Evolutionary conservation across 2,329 filamentous ascomycete genomes (phyloP).

Genomic region (Exophiala mesophila): DNA sequence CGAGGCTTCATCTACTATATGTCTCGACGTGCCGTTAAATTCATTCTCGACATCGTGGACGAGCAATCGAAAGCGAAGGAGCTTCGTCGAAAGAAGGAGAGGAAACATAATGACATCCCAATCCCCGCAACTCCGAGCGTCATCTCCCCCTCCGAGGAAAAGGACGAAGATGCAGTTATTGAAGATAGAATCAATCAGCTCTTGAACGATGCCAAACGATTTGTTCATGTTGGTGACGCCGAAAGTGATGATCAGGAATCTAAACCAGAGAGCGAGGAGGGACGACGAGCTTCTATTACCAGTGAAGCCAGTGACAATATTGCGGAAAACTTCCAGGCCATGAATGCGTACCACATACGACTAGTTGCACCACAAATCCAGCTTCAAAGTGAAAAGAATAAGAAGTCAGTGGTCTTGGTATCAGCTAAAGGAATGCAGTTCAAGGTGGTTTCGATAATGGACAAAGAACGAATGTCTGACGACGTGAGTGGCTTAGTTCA

Average conservation of each 20-base stretch:
- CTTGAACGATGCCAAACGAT: constrained; percentile 75
- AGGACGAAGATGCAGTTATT: constrained; percentile 62
- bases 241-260: constrained; percentile 31
- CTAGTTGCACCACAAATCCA: constrained; percentile 97
- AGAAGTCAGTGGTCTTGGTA: constrained; percentile 91
- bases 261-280: constrained; percentile 28
- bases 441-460: constrained; percentile 96
- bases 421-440: constrained; percentile 97
- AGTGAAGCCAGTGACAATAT: constrained; percentile 66
- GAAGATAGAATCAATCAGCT: constrained; percentile 83
- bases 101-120: constrained; percentile 5
- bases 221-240: constrained; percentile 65
- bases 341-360: constrained; percentile 90
- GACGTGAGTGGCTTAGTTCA: constrained; percentile 93
- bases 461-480: constrained; percentile 87
- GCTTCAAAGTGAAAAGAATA: constrained; percentile 96
- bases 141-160: constrained; percentile 38
- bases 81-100: constrained; percentile 26
- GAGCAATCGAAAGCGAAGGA: constrained; percentile 75
- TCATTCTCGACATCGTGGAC: constrained; percentile 95
- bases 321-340: constrained; percentile 77
- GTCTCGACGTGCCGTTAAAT: constrained; percentile 91
- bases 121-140: constrained; percentile 16
- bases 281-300: constrained; percentile 27
- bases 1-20: constrained; percentile 97